Evolutionary conservation across 2,329 filamentous ascomycete species (phyloP).

Genomic region (Grosmannia serpens): DNA sequence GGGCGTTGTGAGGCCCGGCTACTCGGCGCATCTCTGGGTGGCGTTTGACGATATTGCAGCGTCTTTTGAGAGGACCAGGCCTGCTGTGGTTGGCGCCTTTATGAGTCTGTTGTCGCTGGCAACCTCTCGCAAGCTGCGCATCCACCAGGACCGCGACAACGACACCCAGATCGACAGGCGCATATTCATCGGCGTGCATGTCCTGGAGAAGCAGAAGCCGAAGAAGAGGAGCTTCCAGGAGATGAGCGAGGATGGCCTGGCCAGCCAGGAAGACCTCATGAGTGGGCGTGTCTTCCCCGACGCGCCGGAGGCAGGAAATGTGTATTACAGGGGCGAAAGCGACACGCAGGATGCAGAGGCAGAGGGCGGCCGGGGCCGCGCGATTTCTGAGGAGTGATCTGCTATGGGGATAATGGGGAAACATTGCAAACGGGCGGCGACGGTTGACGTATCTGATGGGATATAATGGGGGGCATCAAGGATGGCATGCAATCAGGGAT

Average conservation of each 20-base stretch:
- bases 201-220: neutral
- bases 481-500: neutral
- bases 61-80: neutral
- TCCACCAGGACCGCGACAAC: conserved; percentile 1
- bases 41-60: conserved; percentile 9
- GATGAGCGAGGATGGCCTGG: conserved; percentile 4
- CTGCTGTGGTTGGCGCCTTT: conserved; percentile 12
- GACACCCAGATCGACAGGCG: conserved; percentile 5
- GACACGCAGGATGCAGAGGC: neutral
- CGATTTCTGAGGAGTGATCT: neutral
- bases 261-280: conserved; percentile 4
- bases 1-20: neutral
- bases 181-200: conserved; percentile 8
- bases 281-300: conserved; percentile 1
- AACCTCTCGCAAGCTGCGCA: conserved; percentile 4
- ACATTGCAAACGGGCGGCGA: neutral
- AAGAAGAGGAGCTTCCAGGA: conserved; percentile 7
- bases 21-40: conserved; percentile 5
- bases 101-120: conserved; percentile 13
- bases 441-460: neutral
- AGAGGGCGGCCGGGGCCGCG: neutral
- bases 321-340: neutral
- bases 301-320: neutral
- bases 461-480: neutral
- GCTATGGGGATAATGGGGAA: neutral